Conservation (phyloP, 768 basidiomycete species). For the Lyophyllum semitale region DNA sequence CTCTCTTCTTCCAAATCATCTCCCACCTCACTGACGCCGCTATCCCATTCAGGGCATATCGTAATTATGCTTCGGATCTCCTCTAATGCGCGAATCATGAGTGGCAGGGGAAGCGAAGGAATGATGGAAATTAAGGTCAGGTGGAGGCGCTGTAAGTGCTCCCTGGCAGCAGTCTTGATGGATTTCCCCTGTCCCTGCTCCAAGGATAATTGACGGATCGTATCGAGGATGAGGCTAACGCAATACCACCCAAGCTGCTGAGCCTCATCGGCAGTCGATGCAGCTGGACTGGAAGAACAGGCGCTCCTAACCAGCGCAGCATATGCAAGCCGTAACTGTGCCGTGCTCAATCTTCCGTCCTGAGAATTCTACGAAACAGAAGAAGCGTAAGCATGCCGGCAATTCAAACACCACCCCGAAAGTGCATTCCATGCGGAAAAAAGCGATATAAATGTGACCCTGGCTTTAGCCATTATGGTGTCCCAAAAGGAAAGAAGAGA, state of each 20-base stretch:
- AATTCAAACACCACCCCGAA: conserved; percentile 5
- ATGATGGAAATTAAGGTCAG: conserved; percentile 67
- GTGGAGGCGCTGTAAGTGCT: conserved; percentile 55
- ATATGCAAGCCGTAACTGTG: conserved; percentile 75
- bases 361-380: conserved; percentile 54
- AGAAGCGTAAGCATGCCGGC: conserved; percentile 10
- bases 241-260: conserved; percentile 70
- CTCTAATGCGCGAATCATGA: conserved; percentile 58
- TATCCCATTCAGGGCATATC: conserved; percentile 23
- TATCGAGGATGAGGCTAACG: conserved; percentile 54
- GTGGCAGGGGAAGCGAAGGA: conserved; percentile 56
- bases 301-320: conserved; percentile 70
- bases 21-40: conserved; percentile 14
- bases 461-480: neutral
- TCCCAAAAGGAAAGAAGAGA: neutral
- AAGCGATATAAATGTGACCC: neutral
- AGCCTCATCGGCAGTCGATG: conserved; percentile 23
- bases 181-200: conserved; percentile 22
- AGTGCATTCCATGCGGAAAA: neutral
- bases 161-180: conserved; percentile 15
- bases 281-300: conserved; percentile 32
- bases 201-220: conserved; percentile 37
- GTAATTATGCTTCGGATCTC: conserved; percentile 41
- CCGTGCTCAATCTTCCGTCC: conserved; percentile 58
- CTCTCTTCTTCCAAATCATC: conserved; percentile 17